Base-by-base conservation (phyloP, 179 eudicot species). In the Silene noctiflora region DNA sequence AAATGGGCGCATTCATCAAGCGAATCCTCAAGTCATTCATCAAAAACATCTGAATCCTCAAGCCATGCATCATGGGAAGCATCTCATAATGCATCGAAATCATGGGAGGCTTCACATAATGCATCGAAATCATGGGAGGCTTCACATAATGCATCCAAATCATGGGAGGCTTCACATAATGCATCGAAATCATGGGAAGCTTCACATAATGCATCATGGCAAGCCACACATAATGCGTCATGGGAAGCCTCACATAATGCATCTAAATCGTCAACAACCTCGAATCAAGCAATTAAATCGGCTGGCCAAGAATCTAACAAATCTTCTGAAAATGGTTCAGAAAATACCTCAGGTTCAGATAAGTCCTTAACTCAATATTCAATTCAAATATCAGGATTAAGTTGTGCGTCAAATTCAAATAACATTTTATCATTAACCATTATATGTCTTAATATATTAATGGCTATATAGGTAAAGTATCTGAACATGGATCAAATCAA, bases 1-100 rank as follows among this genome's bases (percentile, higher is more conserved):
- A 39, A 68, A 39, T 68, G 27, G 25, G 53, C 55, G 21, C 72
- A 68, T 8, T 35, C 71, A 51, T 48, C 74, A 70, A 70, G 61
- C 14, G 42, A 22, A 20, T 17, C 61, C 1, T 74, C 77, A 3
- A 65, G 60, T 25, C 69, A 62, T 21, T 27, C 42, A 17, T 75
- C 77, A 24, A 62, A 12, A 6, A 1, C 67, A 17, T 19, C 70
- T 16, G 60, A 62, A 62, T 13, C 42, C 1, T 58, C 67, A 66
- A 16, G 21, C 44, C 69, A 66, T 4, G 51, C 51, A 10, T 44
- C 51, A 44, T 44, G 51, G 51, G 51, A 44, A 44, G 51, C 51
- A 2, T 44, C 51, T 44, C 51, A 44, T 44, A 44, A 44, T 44
- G 51, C 51, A 44, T 44, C 51, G 0, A 44, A 44, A 55, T 55